Percentiles rank a stretch among this genome's conserved stretches.
Conservation (phyloP, 306 rosid species). For the Castanopsis chinensis region DNA sequence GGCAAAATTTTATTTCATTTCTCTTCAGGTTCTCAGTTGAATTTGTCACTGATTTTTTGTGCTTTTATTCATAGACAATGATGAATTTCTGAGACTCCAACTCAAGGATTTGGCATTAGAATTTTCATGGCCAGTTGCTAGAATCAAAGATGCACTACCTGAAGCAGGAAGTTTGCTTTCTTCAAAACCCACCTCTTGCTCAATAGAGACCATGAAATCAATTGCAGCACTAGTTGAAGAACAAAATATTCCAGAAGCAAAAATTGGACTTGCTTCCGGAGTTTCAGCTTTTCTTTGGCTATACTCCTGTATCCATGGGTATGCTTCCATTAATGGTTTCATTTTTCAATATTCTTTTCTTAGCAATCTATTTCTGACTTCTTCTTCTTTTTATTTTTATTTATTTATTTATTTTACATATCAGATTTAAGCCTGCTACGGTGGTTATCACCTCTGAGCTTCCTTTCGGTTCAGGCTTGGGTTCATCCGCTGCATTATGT, state of each 20-base stretch:
- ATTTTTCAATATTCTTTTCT: background rate
- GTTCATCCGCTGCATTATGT: constrained; percentile 84
- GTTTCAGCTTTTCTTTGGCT: constrained; percentile 88
- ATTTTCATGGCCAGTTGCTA: constrained; percentile 75
- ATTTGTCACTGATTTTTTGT: constrained; percentile 3
- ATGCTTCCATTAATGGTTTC: background rate
- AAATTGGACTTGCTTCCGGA: constrained; percentile 66
- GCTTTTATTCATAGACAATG: constrained; percentile 42
- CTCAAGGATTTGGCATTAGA: constrained; percentile 66
- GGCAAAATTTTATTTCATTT: background rate
- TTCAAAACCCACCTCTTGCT: constrained; percentile 57
- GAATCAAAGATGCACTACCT: constrained; percentile 52
- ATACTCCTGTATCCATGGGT: constrained; percentile 81
- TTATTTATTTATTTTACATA: background rate
- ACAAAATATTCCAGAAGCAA: constrained; percentile 64
- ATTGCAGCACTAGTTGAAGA: constrained; percentile 66
- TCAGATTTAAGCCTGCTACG: constrained; percentile 85
- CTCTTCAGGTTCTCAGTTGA: background rate
- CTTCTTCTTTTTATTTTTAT: background rate
- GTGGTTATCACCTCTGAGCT: constrained; percentile 77
- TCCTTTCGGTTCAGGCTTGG: constrained; percentile 91
- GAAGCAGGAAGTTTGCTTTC: constrained; percentile 31
- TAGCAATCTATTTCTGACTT: constrained; percentile 10
- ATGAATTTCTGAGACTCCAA: constrained; percentile 58
- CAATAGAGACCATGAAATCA: constrained; percentile 51